Conservation (phyloP, 495 filamentous ascomycete species). For the Saxophila tyrrhenica region DNA sequence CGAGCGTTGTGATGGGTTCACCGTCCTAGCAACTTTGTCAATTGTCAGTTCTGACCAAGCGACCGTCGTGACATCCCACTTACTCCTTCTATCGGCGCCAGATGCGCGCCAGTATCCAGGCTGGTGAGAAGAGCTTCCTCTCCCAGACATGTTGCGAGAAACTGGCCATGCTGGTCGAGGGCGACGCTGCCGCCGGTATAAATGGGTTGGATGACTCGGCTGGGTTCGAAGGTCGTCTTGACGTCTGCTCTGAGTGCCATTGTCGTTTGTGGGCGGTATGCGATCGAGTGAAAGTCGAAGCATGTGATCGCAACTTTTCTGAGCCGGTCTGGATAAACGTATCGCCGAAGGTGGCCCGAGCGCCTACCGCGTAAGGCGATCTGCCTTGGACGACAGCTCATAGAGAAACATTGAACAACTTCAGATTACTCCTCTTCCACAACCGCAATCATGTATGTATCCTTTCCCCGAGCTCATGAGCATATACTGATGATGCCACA, state of each 20-base stretch:
- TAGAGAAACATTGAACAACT: background rate
- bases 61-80: constrained; percentile 8
- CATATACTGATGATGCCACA: constrained; percentile 29
- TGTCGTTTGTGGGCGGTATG: background rate
- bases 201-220: constrained; percentile 74
- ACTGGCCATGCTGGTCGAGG: constrained; percentile 65
- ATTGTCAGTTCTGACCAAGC: constrained; percentile 18
- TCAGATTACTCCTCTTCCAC: background rate
- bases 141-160: constrained; percentile 74
- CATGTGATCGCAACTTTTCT: background rate
- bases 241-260: constrained; percentile 31
- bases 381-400: background rate
- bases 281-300: background rate
- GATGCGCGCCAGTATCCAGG: constrained; percentile 66
- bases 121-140: constrained; percentile 86
- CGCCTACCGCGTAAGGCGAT: background rate
- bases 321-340: background rate
- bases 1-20: constrained; percentile 73
- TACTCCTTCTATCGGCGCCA: constrained; percentile 84
- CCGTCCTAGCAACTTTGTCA: constrained; percentile 56
- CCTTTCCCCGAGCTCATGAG: background rate
- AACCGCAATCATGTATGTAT: background rate
- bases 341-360: background rate
- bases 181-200: constrained; percentile 85
- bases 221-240: constrained; percentile 80